Evolutionary conservation across 148 eudicot genomes (phyloP).

Genomic region (Vaccinium macrocarpon): DNA sequence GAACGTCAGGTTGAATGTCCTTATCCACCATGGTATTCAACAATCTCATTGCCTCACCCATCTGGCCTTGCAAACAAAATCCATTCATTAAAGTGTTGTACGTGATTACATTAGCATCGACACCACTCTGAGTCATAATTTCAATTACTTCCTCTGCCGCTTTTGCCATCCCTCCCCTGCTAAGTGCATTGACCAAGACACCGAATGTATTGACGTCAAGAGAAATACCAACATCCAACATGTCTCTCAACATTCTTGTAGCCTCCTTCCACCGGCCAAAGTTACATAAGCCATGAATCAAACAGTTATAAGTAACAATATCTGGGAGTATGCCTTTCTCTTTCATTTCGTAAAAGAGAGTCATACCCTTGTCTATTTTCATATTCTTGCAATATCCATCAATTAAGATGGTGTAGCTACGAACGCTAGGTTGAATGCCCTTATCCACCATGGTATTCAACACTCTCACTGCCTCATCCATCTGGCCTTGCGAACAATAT

Average conservation of each 20-base stretch:
- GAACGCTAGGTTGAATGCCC: conserved; percentile 2
- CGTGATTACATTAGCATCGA: not conserved
- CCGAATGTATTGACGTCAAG: not conserved
- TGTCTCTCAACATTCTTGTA: not conserved
- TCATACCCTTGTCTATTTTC: not conserved
- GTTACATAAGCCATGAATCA: not conserved
- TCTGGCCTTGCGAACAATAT: not conserved
- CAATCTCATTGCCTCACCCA: conserved; percentile 1
- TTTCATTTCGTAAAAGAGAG: not conserved
- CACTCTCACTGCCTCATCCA: conserved; percentile 2
- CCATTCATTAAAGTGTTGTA: conserved; percentile 17
- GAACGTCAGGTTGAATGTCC: not conserved
- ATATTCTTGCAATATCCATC: not conserved
- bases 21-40: not conserved
- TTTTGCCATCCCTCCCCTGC: conserved; percentile 10
- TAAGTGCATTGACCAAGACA: not conserved
- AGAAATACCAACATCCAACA: not conserved
- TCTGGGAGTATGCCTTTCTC: not conserved
- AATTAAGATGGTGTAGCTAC: not conserved
- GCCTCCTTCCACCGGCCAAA: not conserved
- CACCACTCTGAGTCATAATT: conserved; percentile 9
- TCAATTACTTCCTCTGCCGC: not conserved
- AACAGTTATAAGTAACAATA: not conserved
- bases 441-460: not conserved
- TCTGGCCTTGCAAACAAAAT: not conserved